Percentiles rank a stretch among this genome's conserved stretches.
Evolutionary conservation across 2,329 filamentous ascomycete genomes (phyloP).

Genomic region (Stylonectria norvegica): DNA sequence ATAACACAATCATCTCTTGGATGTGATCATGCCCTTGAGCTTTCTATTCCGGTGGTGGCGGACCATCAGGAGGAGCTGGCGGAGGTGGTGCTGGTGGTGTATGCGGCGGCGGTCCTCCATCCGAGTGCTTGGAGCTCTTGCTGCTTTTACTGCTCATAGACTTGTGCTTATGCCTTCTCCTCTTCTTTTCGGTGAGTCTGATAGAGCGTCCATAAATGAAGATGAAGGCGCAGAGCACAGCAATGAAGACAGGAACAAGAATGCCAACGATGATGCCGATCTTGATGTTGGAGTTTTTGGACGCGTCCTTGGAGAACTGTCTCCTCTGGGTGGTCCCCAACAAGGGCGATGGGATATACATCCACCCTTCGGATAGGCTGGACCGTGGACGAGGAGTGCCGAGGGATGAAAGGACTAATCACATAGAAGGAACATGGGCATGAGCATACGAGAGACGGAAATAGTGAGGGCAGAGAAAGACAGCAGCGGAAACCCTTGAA

Average conservation of each 20-base stretch:
- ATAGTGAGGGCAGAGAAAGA: constrained; percentile 3
- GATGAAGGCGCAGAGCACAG: constrained; percentile 36
- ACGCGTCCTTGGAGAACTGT: constrained; percentile 26
- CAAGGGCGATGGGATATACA: constrained; percentile 32
- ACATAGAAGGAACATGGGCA: constrained; percentile 10
- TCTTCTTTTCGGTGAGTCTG: constrained; percentile 30
- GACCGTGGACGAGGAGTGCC: constrained; percentile 1
- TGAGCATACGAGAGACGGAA: too few relatives aligned
- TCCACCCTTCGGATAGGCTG: constrained; percentile 15
- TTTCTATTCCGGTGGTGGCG: constrained; percentile 6
- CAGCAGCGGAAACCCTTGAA: constrained; percentile 7
- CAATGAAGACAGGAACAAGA: constrained; percentile 39
- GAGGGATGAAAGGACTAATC: neutral
- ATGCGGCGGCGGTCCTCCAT: constrained; percentile 16
- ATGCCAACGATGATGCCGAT: constrained; percentile 44
- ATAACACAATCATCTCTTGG: too few relatives aligned
- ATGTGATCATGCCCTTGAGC: too few relatives aligned
- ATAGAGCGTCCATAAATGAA: constrained; percentile 40
- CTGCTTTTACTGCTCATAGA: constrained; percentile 31
- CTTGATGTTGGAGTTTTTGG: constrained; percentile 37
- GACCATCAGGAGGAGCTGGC: constrained; percentile 9
- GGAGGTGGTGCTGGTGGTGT: constrained; percentile 3
- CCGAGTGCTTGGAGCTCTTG: constrained; percentile 31
- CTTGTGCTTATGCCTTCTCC: constrained; percentile 21
- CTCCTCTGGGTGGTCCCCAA: constrained; percentile 11